These are phyloP conservation scores for Phaffia rhodozyma DNA, from an alignment of 1,284 basidiomycete species.

Conservation along the genomic window DNA sequence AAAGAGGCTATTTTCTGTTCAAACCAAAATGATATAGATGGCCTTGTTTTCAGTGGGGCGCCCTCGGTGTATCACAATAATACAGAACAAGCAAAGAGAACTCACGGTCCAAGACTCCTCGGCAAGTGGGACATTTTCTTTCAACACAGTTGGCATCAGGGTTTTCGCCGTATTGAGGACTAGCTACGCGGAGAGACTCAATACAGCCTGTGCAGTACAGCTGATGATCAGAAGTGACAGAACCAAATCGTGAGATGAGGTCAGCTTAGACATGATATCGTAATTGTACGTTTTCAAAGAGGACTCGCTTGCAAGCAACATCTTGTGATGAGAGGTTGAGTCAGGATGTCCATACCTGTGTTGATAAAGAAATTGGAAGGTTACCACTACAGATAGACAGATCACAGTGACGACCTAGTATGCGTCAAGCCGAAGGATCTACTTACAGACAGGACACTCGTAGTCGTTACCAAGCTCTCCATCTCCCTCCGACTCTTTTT, in stretches of 20 bases:
- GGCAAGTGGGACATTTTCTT: conserved; percentile 33
- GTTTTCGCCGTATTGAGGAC: conserved; percentile 24
- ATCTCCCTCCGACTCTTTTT: conserved; percentile 17
- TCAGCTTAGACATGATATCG: neutral
- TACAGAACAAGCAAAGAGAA: neutral
- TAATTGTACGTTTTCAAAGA: neutral
- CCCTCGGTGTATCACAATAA: no score
- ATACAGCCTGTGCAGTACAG: no score
- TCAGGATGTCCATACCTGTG: conserved; percentile 9
- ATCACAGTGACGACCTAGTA: neutral
- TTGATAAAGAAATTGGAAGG: neutral
- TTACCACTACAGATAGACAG: neutral
- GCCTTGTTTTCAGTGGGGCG: no score
- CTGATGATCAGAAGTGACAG: neutral
- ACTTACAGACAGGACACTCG: conserved; percentile 20
- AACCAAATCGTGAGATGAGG: neutral
- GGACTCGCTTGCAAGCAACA: conserved; percentile 28
- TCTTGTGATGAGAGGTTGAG: neutral
- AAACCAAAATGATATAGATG: no score
- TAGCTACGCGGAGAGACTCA: conserved; percentile 9
- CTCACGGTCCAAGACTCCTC: conserved; percentile 24
- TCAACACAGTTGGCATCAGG: conserved; percentile 23
- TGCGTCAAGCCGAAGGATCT: neutral
- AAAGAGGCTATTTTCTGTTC: no score
- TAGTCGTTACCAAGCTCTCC: conserved; percentile 14